Base-by-base conservation (phyloP, 208 protist genomes). In the Leishmania aethiopica region DNA sequence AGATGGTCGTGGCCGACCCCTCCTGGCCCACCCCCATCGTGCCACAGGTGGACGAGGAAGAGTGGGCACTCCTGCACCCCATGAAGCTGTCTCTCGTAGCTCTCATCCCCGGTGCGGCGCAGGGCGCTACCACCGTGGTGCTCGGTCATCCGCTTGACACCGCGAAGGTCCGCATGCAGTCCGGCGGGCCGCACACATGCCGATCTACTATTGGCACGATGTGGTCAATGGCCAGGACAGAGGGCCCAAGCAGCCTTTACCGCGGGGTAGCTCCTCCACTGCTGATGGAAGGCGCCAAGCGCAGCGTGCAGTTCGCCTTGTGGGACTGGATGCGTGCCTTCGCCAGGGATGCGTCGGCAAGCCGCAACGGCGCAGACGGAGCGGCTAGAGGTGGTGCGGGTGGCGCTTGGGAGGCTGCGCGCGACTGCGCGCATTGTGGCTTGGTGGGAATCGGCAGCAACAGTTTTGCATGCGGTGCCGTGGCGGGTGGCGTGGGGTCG, bases 71-170 rank as follows among this genome's bases (percentile, higher is more conserved):
- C 32, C 59, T 67, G 76, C 77, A 75, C 17, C 32, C 69, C 15
- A 42, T 85, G 10, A 75, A 80, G 59, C 15, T 53, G 5, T 81
- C 82, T 47, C 53, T 85, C 62, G 51, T 85, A 62, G 60, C 92
- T 37, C 85, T 98, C 47, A 73, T 95, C 11, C 93, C 94, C 19
- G 96, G 96, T 47, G 93, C 93, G 4, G 91, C 91, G 64, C 93
- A 97, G 40, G 96, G 96, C 35, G 83, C 84, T 3, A 91, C 89
- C 40, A 94, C 85, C 6, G 90, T 96, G 2, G 59, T 91, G 37
- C 78, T 96, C 3, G 96, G 96, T 0, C 96, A 98, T 76, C 96
- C 96, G 3, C 83, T 98, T 25, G 96, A 98, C 78, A 98, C 94
- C 28, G 91, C 93, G 45, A 98, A 98, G 85, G 94, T 93, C 19